These are phyloP conservation scores for Rhizophagus sp. DNA, from an alignment of 192 early-diverging fungal species.

Conservation along the genomic window DNA sequence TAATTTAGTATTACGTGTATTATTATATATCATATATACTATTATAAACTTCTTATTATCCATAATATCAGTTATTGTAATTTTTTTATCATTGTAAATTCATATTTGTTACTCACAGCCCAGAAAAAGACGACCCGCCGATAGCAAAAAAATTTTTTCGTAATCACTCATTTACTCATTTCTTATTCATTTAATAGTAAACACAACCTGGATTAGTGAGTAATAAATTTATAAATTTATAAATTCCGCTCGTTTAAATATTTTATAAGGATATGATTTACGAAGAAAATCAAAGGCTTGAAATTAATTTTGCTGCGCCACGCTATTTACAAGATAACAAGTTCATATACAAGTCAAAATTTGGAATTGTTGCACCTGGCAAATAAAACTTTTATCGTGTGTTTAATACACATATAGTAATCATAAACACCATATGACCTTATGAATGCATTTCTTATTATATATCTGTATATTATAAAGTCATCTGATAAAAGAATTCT, in stretches of 20 bases:
- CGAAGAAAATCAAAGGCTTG: background rate
- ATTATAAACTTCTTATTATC: background rate
- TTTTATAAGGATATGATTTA: background rate
- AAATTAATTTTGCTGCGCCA: background rate
- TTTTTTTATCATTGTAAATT: background rate
- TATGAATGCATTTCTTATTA: conserved; percentile 15
- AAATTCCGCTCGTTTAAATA: background rate
- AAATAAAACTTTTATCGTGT: conserved; percentile 6
- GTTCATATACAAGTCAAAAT: background rate
- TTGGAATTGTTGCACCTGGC: conserved; percentile 9
- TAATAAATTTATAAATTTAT: background rate
- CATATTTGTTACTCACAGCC: background rate
- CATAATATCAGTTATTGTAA: background rate
- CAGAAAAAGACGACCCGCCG: background rate
- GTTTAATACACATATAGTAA: conserved; percentile 17
- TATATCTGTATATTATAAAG: background rate
- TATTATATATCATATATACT: background rate
- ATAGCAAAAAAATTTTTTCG: too few relatives aligned
- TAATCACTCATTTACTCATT: background rate
- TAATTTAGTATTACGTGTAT: background rate
- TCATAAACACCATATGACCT: conserved; percentile 14
- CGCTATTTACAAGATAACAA: conserved; percentile 12
- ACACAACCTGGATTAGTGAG: background rate
- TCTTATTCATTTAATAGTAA: background rate
- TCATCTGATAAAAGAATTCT: conserved; percentile 8